A percentile compares a stretch with the other conserved stretches of the same genome.
Conservation (phyloP, 1,284 basidiomycete species). For the Omphalotus olearius region DNA sequence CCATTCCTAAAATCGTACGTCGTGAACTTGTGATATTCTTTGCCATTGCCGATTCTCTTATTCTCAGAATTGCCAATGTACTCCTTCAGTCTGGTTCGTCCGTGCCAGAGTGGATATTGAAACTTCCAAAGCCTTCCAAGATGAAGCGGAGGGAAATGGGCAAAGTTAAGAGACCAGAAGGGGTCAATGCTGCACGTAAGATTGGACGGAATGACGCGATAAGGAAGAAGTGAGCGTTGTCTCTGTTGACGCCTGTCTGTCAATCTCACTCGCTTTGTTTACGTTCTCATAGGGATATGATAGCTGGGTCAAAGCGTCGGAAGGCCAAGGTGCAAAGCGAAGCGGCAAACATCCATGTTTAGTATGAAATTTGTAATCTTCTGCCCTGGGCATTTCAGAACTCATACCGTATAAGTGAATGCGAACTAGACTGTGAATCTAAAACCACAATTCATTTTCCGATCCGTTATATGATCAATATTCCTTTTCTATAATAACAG, state of each 20-base stretch:
- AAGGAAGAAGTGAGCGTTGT: slow-evolving; percentile 58
- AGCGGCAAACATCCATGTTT: too few species aligned
- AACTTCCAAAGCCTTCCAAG: slow-evolving; percentile 85
- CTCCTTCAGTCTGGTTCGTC: slow-evolving; percentile 85
- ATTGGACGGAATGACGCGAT: slow-evolving; percentile 70
- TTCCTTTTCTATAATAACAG: too few species aligned
- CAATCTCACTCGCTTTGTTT: not conserved
- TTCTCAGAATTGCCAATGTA: slow-evolving; percentile 85
- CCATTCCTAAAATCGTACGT: slow-evolving; percentile 86
- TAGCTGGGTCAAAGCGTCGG: slow-evolving; percentile 64
- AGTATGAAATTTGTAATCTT: too few species aligned
- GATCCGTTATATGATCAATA: too few species aligned
- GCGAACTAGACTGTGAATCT: too few species aligned
- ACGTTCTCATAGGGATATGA: slow-evolving; percentile 55
- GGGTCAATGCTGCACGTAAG: slow-evolving; percentile 69
- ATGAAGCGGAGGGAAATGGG: slow-evolving; percentile 85
- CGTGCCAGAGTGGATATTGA: slow-evolving; percentile 89
- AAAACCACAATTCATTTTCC: too few species aligned
- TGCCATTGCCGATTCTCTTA: slow-evolving; percentile 8
- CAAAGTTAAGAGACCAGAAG: slow-evolving; percentile 75
- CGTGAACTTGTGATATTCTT: slow-evolving; percentile 10
- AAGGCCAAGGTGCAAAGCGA: slow-evolving; percentile 31
- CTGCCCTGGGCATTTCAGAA: too few species aligned
- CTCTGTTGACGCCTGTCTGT: not conserved
- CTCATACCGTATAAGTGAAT: too few species aligned